phyloP scores from a whole-genome alignment of 352 stramenopile species.

The Elongisporangium prolatum region DNA sequence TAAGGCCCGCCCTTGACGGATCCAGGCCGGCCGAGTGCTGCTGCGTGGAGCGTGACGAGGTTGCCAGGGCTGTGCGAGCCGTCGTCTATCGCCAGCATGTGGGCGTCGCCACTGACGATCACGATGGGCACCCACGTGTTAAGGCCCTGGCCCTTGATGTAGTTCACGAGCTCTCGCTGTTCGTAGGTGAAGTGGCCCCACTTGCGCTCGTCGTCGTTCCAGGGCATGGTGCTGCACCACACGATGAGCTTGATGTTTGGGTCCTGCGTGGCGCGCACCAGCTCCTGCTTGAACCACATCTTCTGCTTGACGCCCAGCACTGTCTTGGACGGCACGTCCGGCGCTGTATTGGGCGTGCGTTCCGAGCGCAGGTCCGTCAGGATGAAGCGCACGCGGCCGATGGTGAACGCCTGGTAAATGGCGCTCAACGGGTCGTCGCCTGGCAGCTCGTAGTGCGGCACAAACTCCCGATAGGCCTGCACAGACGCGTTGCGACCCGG shows the following conservation, averaged over 20 bases:
- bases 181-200: slow-evolving; percentile 85
- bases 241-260: slow-evolving; percentile 60
- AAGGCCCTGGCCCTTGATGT: slow-evolving; percentile 55
- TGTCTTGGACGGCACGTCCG: slow-evolving; percentile 69
- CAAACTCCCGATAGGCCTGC: slow-evolving; percentile 74
- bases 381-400: slow-evolving; percentile 82
- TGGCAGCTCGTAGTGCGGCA: slow-evolving; percentile 66
- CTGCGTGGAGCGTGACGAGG: slow-evolving; percentile 74
- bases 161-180: slow-evolving; percentile 71
- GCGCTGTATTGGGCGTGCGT: slow-evolving; percentile 60
- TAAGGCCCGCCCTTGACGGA: slow-evolving; percentile 87
- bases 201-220: slow-evolving; percentile 81
- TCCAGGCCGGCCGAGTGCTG: slow-evolving; percentile 69
- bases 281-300: slow-evolving; percentile 82
- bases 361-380: slow-evolving; percentile 79
- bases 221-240: slow-evolving; percentile 88
- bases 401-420: slow-evolving; percentile 77
- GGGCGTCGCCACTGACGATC: slow-evolving; percentile 82
- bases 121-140: slow-evolving; percentile 73
- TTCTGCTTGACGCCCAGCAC: slow-evolving; percentile 84
- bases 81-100: slow-evolving; percentile 88
- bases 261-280: slow-evolving; percentile 55
- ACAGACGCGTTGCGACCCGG: slow-evolving; percentile 65
- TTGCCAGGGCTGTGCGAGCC: slow-evolving; percentile 68
- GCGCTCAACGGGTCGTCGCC: slow-evolving; percentile 25